phyloP scores from a whole-genome alignment of 495 filamentous ascomycete species.

The Penicillium coprophilum region DNA sequence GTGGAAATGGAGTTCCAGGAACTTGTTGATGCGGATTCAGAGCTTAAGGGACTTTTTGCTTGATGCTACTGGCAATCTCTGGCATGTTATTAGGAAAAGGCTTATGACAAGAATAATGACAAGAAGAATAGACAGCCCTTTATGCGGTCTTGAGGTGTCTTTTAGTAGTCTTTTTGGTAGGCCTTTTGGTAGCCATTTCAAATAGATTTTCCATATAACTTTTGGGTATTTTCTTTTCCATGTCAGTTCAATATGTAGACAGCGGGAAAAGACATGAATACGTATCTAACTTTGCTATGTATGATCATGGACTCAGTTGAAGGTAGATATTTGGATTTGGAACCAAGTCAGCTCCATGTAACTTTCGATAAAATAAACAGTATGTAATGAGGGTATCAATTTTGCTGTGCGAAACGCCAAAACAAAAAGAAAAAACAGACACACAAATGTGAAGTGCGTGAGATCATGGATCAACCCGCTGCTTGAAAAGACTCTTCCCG shows the following conservation, averaged over 20 bases:
- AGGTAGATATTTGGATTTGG: background rate
- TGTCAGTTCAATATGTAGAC: too few relatives aligned
- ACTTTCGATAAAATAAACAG: background rate
- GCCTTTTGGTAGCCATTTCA: too few relatives aligned
- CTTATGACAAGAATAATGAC: background rate
- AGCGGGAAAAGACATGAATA: too few relatives aligned
- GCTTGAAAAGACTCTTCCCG: constrained; percentile 92
- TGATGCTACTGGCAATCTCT: background rate
- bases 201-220: too few relatives aligned
- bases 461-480: constrained; percentile 63
- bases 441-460: background rate
- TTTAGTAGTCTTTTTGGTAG: too few relatives aligned
- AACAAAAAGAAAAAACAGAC: background rate
- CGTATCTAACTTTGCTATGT: too few relatives aligned
- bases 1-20: constrained; percentile 35
- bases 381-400: constrained; percentile 22
- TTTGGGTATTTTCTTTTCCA: too few relatives aligned
- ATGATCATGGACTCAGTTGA: background rate
- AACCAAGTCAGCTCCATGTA: background rate
- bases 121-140: background rate
- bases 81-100: background rate
- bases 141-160: too few relatives aligned
- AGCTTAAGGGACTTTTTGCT: constrained; percentile 31
- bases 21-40: constrained; percentile 39
- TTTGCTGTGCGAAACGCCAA: constrained; percentile 15